Evolutionary conservation across 179 eudicot genomes (phyloP).

Genomic region (Amaranthus tricolor): DNA sequence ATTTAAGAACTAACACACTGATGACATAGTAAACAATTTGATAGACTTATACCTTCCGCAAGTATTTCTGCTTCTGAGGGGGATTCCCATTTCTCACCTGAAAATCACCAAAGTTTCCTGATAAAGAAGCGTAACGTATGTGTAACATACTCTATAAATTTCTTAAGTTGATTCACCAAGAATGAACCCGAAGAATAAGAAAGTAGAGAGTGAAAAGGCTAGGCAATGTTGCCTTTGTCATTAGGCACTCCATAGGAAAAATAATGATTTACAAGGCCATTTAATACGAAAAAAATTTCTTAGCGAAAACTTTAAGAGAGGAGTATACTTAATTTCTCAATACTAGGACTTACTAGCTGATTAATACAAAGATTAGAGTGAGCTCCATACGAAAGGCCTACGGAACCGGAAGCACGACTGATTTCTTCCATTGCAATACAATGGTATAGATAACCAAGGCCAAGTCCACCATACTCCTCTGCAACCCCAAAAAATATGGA

Average conservation of each 20-base stretch:
- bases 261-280: too few species aligned
- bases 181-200: too few species aligned
- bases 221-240: too few species aligned
- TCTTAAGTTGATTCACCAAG: too few species aligned
- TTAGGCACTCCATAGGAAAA: too few species aligned
- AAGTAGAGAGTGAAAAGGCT: too few species aligned
- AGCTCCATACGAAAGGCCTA: slow-evolving; percentile 94
- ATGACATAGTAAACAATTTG: neutral
- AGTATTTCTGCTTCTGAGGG: slow-evolving; percentile 85
- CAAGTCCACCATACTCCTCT: slow-evolving; percentile 99
- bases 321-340: neutral
- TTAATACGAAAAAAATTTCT: too few species aligned
- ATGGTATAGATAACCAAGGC: slow-evolving; percentile 96
- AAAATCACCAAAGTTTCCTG: slow-evolving; percentile 13
- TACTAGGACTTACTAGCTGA: slow-evolving; percentile 66
- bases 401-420: slow-evolving; percentile 98
- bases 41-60: slow-evolving; percentile 69
- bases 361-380: slow-evolving; percentile 96
- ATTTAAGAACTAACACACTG: neutral
- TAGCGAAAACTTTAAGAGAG: too few species aligned
- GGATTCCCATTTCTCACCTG: slow-evolving; percentile 90
- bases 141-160: neutral
- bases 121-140: neutral
- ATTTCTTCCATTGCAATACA: slow-evolving; percentile 99
- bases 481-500: slow-evolving; percentile 6